phyloP scores from a whole-genome alignment of 208 protist genomes.

The Naegleria fowleri region DNA sequence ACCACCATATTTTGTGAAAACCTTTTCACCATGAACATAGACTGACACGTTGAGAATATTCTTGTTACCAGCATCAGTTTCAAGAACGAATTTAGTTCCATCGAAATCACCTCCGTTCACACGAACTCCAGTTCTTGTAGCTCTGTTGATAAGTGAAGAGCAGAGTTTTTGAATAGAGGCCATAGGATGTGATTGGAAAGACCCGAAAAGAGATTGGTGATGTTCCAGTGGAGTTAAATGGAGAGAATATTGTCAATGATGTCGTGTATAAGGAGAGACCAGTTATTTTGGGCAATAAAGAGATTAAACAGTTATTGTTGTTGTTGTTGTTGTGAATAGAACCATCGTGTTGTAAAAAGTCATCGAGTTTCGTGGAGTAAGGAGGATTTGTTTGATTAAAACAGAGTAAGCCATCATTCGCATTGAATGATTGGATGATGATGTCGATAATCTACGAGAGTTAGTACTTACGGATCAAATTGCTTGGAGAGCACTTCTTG shows the following conservation, averaged over 20 bases:
- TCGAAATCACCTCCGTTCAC: slow-evolving; percentile 12
- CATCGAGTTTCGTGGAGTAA: too few species aligned
- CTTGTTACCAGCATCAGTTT: neutral
- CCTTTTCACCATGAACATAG: neutral
- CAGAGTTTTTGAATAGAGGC: neutral
- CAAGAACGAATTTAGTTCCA: neutral
- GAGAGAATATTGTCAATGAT: neutral
- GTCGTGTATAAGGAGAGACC: too few species aligned
- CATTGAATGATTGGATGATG: neutral
- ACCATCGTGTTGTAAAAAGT: neutral
- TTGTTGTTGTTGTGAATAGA: neutral
- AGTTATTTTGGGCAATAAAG: too few species aligned
- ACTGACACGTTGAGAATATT: neutral
- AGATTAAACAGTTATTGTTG: too few species aligned
- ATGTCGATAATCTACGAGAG: too few species aligned
- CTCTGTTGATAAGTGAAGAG: neutral
- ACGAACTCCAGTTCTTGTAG: neutral
- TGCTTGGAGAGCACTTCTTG: neutral
- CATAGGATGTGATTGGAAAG: too few species aligned
- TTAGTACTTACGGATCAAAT: neutral
- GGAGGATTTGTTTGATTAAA: too few species aligned
- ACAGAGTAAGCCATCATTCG: neutral
- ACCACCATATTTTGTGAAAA: neutral
- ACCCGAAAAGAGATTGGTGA: neutral
- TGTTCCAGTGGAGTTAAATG: too few species aligned